A percentile compares a stretch with the other conserved stretches of the same genome.
phyloP scores from a whole-genome alignment of 2,329 filamentous ascomycete genomes.

The Fusarium torreyae region DNA sequence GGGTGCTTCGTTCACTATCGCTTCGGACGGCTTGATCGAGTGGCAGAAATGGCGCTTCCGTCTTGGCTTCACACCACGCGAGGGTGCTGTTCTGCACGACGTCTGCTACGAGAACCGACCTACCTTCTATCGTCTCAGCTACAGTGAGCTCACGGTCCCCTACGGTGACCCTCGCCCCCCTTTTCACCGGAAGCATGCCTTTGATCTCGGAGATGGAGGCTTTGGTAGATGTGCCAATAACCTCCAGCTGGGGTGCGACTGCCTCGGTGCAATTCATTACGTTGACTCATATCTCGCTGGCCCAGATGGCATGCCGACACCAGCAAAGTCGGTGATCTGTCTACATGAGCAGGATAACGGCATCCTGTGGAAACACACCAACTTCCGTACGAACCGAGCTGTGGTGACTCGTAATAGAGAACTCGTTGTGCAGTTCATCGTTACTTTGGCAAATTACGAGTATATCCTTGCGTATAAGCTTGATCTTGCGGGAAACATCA shows the following conservation, averaged over 20 bases:
- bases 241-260: constrained; percentile 78
- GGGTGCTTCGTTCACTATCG: constrained; percentile 75
- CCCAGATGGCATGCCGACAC: constrained; percentile 66
- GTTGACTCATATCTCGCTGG: constrained; percentile 71
- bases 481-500: constrained; percentile 73
- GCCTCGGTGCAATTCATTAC: constrained; percentile 76
- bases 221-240: constrained; percentile 78
- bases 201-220: constrained; percentile 80
- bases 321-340: constrained; percentile 73
- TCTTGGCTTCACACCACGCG: constrained; percentile 77
- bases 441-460: constrained; percentile 80
- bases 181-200: constrained; percentile 79
- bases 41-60: constrained; percentile 81
- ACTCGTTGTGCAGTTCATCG: constrained; percentile 77
- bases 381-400: constrained; percentile 73
- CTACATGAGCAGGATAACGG: constrained; percentile 80
- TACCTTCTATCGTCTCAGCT: constrained; percentile 75
- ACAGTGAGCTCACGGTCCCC: constrained; percentile 79
- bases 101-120: constrained; percentile 76
- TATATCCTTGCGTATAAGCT: constrained; percentile 70
- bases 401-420: constrained; percentile 73
- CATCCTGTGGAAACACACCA: constrained; percentile 80
- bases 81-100: constrained; percentile 79
- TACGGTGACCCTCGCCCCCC: constrained; percentile 77
- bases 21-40: constrained; percentile 61